phyloP scores from a whole-genome alignment of 345 rosid species.

The Anastatica hierochuntica region DNA sequence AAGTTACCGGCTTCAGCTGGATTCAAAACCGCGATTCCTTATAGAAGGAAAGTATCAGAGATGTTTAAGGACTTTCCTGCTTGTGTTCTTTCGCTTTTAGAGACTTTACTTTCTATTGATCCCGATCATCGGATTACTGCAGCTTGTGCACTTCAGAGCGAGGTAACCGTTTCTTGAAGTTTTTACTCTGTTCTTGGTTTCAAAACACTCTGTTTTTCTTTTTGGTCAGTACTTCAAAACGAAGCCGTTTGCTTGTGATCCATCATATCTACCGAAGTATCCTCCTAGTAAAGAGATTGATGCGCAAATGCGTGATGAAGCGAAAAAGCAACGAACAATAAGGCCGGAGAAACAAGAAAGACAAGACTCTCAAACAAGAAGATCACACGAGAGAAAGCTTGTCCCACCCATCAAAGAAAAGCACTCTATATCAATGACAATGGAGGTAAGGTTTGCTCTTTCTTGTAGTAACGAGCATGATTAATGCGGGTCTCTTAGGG shows the following conservation, averaged over 20 bases:
- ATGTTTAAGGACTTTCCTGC: constrained; percentile 73
- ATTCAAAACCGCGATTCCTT: constrained; percentile 72
- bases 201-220: constrained; percentile 5
- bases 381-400: constrained; percentile 11
- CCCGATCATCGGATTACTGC: constrained; percentile 43
- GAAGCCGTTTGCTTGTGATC: constrained; percentile 84
- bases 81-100: constrained; percentile 66
- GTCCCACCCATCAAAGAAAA: constrained; percentile 7
- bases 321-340: constrained; percentile 26
- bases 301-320: constrained; percentile 86
- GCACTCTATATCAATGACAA: constrained; percentile 9
- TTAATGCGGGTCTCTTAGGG: no score
- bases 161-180: constrained; percentile 10
- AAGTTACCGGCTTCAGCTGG: constrained; percentile 66
- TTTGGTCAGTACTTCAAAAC: constrained; percentile 64
- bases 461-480: no score
- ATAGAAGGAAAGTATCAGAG: constrained; percentile 57
- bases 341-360: constrained; percentile 23
- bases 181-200: constrained; percentile 1
- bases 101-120: constrained; percentile 86
- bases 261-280: constrained; percentile 77
- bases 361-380: constrained; percentile 14
- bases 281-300: constrained; percentile 97
- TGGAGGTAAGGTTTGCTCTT: constrained; percentile 32
- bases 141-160: constrained; percentile 15